Evolutionary conservation across 768 basidiomycete species (phyloP).

Genomic region (Tubosaeta sp.): DNA sequence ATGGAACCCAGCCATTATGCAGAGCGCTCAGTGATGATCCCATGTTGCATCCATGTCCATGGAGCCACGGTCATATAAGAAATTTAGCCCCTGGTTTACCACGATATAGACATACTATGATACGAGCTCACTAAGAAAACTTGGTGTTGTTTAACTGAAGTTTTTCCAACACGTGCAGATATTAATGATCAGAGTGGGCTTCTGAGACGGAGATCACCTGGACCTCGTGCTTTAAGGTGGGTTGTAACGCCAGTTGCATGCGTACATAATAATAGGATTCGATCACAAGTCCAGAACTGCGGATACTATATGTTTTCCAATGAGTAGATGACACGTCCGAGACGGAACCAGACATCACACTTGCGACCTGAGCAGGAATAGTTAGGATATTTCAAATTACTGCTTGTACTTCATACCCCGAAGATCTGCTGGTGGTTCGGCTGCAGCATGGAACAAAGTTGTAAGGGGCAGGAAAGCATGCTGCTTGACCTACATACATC

Average conservation of each 20-base stretch:
- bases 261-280: constrained; percentile 20
- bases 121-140: constrained; percentile 3
- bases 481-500: no score
- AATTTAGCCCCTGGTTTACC: constrained; percentile 11
- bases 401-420: constrained; percentile 1
- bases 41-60: constrained; percentile 11
- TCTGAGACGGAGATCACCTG: constrained; percentile 22
- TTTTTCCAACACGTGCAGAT: constrained; percentile 3
- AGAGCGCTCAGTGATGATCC: constrained; percentile 11
- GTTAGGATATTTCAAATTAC: constrained; percentile 33
- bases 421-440: constrained; percentile 14
- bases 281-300: background rate
- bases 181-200: constrained; percentile 13
- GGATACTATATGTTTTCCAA: no score
- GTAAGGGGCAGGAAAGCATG: constrained; percentile 4
- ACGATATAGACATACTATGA: constrained; percentile 18
- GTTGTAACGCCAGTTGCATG: constrained; percentile 12
- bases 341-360: background rate
- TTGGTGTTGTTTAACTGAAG: constrained; percentile 7
- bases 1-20: constrained; percentile 18
- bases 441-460: constrained; percentile 11
- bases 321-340: no score
- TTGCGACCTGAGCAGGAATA: constrained; percentile 1
- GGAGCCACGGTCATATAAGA: constrained; percentile 3
- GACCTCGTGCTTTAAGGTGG: constrained; percentile 30